Base-by-base conservation (phyloP, 345 rosid species). In the Trapa incisa region DNA sequence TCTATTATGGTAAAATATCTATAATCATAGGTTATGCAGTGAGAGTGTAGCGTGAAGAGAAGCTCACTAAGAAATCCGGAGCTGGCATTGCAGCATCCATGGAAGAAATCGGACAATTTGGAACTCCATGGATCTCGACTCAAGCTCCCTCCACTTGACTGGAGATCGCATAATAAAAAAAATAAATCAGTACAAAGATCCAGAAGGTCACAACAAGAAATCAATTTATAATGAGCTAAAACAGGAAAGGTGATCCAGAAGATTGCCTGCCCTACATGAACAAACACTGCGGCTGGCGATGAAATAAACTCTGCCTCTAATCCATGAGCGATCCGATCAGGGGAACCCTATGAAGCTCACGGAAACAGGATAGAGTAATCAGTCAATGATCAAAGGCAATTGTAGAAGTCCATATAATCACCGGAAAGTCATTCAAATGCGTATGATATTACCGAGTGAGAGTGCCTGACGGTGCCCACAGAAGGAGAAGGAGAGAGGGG, bases 11-110 rank as follows among this genome's bases (percentile, higher is more conserved):
- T 68, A 37, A 76, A 65, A 52, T 38, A 17, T 64, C 48, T n/a
- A n/a, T 2, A 32, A 37, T 33, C 11, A 5, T 37, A 47, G 47
- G 63, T 29, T 29, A 39, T 54, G 50, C 61, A 0, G 36, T n/a
- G 17, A 61, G 56, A 10, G 33, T 29, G 50, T 16, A 61, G 13
- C 9, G 13, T 5, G 4, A 36, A 47, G 60, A 61, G 67, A 64
- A 37, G 61, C 57, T 68, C 77, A 93, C 98, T 48, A 66, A 35
- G 81, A 78, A 90, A 88, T 56, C 71, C 69, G 17, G 69, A 66
- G 75, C 77, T 78, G 73, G 92, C 85, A 73, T 87, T 80, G 73
- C 94, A 87, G 87, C 98, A 93, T 35, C 91, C 94, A 41, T 75
- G 68, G 82, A 81, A 90, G 64, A 84, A 80, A 45, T 78, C 79